Percentiles rank a stretch among this genome's conserved stretches.
Conservation (phyloP, 2,329 filamentous ascomycete genomes). For the Fusarium fracticaudum region DNA sequence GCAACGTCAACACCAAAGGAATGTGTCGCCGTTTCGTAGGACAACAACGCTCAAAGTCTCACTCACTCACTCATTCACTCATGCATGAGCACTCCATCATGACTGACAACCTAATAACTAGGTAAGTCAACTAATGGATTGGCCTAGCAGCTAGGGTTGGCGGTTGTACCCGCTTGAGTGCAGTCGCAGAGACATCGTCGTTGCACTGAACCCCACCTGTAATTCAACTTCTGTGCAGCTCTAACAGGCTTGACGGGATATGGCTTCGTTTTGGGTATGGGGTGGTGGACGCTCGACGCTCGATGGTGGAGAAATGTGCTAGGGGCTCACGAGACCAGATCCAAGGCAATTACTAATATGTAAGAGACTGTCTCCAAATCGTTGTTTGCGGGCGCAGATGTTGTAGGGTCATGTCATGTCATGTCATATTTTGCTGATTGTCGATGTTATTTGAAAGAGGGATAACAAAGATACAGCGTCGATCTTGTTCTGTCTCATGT, state of each 20-base stretch:
- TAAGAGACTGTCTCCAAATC: neutral
- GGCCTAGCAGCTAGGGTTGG: conserved; percentile 1
- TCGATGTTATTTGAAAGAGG: neutral
- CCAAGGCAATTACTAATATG: conserved; percentile 1
- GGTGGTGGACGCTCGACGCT: conserved; percentile 17
- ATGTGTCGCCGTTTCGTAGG: conserved; percentile 1
- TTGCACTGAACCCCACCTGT: conserved; percentile 29
- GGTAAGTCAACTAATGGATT: neutral
- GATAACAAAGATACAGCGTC: neutral
- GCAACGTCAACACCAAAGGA: neutral
- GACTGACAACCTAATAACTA: neutral
- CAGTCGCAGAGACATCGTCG: conserved; percentile 12
- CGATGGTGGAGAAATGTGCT: conserved; percentile 6
- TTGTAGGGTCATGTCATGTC: neutral
- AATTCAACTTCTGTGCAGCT: conserved; percentile 22
- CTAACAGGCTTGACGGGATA: conserved; percentile 6
- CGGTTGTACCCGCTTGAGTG: conserved; percentile 26
- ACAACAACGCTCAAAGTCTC: conserved; percentile 4
- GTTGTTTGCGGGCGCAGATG: conserved; percentile 10
- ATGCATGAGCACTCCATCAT: neutral
- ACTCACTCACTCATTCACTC: neutral
- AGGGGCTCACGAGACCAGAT: conserved; percentile 30
- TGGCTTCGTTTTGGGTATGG: conserved; percentile 30
- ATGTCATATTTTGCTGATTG: neutral
- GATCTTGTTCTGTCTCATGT: conserved; percentile 6